phyloP scores from a whole-genome alignment of 2,329 filamentous ascomycete species.

The Ceratocystis diversiconidia region DNA sequence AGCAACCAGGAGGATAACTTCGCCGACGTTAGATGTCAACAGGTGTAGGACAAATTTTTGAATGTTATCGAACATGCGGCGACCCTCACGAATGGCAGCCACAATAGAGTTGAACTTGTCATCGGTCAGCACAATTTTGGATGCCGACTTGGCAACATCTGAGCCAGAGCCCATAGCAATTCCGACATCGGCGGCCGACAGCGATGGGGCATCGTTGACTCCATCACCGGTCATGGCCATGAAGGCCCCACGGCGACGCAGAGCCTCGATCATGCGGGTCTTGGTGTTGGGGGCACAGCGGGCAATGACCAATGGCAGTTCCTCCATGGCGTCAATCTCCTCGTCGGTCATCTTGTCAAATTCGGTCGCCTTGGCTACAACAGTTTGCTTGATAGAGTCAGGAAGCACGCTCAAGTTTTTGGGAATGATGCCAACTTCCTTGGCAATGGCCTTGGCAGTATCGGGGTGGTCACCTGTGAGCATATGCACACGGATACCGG shows the following conservation, averaged over 20 bases:
- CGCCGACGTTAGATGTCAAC: slow-evolving; percentile 67
- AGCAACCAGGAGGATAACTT: slow-evolving; percentile 67
- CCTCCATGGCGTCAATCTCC: slow-evolving; percentile 60
- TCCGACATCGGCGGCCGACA: slow-evolving; percentile 69
- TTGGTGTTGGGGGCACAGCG: slow-evolving; percentile 77
- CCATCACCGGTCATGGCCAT: slow-evolving; percentile 84
- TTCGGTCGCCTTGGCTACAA: slow-evolving; percentile 62
- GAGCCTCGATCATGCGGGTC: slow-evolving; percentile 78
- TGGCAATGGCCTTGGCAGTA: slow-evolving; percentile 64
- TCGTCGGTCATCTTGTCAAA: slow-evolving; percentile 65
- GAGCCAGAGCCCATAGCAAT: slow-evolving; percentile 85
- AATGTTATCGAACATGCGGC: slow-evolving; percentile 78
- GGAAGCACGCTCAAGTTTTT: slow-evolving; percentile 45
- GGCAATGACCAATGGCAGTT: slow-evolving; percentile 68
- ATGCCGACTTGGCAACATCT: slow-evolving; percentile 72
- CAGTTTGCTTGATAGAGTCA: slow-evolving; percentile 47
- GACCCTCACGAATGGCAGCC: slow-evolving; percentile 66
- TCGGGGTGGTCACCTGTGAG: slow-evolving; percentile 70
- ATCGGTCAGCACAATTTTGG: slow-evolving; percentile 70
- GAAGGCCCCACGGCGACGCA: slow-evolving; percentile 61
- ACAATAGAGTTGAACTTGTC: slow-evolving; percentile 84
- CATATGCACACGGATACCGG: slow-evolving; percentile 72
- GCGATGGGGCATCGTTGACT: slow-evolving; percentile 72
- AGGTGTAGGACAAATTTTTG: slow-evolving; percentile 76
- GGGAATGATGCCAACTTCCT: slow-evolving; percentile 64